These are phyloP conservation scores for Fraxinus ornus DNA, from an alignment of 305 asterid genomes.

Conservation along the genomic window DNA sequence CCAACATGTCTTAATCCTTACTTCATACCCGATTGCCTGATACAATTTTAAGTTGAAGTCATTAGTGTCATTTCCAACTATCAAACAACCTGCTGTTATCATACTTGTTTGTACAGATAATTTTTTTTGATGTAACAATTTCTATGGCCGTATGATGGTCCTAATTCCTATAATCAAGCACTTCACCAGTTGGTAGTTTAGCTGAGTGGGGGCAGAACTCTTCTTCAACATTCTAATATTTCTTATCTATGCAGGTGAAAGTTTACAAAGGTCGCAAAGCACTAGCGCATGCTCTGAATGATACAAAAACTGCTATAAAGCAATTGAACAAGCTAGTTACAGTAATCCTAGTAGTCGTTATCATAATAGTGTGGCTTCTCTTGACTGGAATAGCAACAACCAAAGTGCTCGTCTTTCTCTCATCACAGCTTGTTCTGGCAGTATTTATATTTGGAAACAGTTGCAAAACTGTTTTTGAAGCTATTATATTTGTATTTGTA, in stretches of 20 bases:
- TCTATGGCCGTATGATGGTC: background rate
- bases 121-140: background rate
- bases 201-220: background rate
- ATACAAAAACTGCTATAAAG: slow-evolving; percentile 18
- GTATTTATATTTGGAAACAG: slow-evolving; percentile 15
- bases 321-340: slow-evolving; percentile 18
- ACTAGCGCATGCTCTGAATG: slow-evolving; percentile 15
- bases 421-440: slow-evolving; percentile 13
- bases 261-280: slow-evolving; percentile 21
- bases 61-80: background rate
- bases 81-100: background rate
- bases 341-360: background rate
- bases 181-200: background rate
- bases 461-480: slow-evolving; percentile 13
- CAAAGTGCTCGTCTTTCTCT: slow-evolving; percentile 16
- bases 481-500: background rate
- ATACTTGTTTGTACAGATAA: background rate
- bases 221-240: background rate
- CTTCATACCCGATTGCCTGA: background rate
- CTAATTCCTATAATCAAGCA: background rate
- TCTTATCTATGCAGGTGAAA: slow-evolving; percentile 15
- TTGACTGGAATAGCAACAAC: slow-evolving; percentile 15
- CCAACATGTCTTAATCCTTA: background rate
- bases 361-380: slow-evolving; percentile 12
- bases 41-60: background rate